Percentiles rank a stretch among this genome's conserved stretches.
Evolutionary conservation across 768 basidiomycete genomes (phyloP).

Genomic region (Tulasnella sp.): DNA sequence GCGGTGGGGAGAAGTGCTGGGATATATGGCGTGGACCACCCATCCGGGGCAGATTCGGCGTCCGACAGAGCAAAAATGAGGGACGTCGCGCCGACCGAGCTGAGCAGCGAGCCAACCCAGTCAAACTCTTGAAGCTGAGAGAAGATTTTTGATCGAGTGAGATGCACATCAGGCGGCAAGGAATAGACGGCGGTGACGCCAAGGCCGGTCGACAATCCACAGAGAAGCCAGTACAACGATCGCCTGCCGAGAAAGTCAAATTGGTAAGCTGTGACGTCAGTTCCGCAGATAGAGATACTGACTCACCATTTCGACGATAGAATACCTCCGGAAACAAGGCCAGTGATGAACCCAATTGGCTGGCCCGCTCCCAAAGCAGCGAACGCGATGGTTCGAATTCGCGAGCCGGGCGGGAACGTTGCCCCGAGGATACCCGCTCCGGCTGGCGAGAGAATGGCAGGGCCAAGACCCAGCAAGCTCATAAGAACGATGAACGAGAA

Average conservation of each 20-base stretch:
- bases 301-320: constrained; percentile 2
- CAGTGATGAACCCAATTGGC: constrained; percentile 8
- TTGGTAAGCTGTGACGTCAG: neutral
- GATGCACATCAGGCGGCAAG: constrained; percentile 1
- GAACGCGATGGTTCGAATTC: neutral
- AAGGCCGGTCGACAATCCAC: neutral
- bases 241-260: neutral
- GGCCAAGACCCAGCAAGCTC: constrained; percentile 2
- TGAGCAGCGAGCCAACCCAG: constrained; percentile 2
- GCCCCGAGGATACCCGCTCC: constrained; percentile 8
- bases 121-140: neutral
- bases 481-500: constrained; percentile 9
- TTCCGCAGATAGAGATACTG: neutral
- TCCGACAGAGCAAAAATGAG: constrained; percentile 13
- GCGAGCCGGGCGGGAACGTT: neutral
- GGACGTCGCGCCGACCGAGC: neutral
- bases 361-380: constrained; percentile 6
- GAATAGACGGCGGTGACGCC: neutral
- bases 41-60: constrained; percentile 9
- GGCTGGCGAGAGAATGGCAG: constrained; percentile 6
- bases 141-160: neutral
- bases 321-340: constrained; percentile 4
- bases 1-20: constrained; percentile 9
- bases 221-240: constrained; percentile 4
- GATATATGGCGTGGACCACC: constrained; percentile 10